Evolutionary conservation across 2,329 filamentous ascomycete genomes (phyloP).

Genomic region (Epichloe elymi): DNA sequence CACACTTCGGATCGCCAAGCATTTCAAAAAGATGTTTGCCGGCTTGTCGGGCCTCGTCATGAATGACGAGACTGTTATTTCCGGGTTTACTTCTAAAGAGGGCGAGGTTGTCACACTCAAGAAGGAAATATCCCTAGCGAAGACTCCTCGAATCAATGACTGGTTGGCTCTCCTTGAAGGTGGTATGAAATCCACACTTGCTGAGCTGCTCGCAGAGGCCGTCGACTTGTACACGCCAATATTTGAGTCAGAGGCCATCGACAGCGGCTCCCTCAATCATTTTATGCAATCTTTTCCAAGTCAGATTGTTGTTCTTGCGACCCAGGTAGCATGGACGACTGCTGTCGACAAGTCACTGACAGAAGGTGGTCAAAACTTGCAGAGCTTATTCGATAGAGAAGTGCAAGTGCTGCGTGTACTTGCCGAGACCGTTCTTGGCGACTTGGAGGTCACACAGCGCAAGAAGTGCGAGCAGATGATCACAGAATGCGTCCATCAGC

Average conservation of each 20-base stretch:
- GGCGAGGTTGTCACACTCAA: slow-evolving; percentile 78
- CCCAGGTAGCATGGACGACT: slow-evolving; percentile 87
- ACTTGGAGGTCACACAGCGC: slow-evolving; percentile 72
- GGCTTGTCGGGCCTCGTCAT: slow-evolving; percentile 82
- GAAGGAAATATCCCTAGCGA: slow-evolving; percentile 81
- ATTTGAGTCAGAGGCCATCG: slow-evolving; percentile 58
- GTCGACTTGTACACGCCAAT: slow-evolving; percentile 70
- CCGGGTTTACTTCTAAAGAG: slow-evolving; percentile 90
- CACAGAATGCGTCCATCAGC: slow-evolving; percentile 96
- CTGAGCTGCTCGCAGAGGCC: slow-evolving; percentile 79
- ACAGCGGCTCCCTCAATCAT: slow-evolving; percentile 55
- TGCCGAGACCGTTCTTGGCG: slow-evolving; percentile 77
- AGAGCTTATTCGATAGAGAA: slow-evolving; percentile 64
- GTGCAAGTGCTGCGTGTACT: slow-evolving; percentile 75
- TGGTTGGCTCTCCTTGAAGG: slow-evolving; percentile 90
- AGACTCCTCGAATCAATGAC: slow-evolving; percentile 95
- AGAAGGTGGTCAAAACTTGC: slow-evolving; percentile 56
- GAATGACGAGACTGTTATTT: slow-evolving; percentile 76
- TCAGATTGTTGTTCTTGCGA: slow-evolving; percentile 89
- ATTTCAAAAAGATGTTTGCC: slow-evolving; percentile 99
- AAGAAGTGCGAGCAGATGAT: slow-evolving; percentile 99
- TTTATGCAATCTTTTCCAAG: slow-evolving; percentile 80
- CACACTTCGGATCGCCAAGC: slow-evolving; percentile 88
- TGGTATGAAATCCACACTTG: slow-evolving; percentile 89
- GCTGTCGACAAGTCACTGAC: slow-evolving; percentile 67